phyloP scores from a whole-genome alignment of 306 rosid species.

The Begonia peltatifolia region DNA sequence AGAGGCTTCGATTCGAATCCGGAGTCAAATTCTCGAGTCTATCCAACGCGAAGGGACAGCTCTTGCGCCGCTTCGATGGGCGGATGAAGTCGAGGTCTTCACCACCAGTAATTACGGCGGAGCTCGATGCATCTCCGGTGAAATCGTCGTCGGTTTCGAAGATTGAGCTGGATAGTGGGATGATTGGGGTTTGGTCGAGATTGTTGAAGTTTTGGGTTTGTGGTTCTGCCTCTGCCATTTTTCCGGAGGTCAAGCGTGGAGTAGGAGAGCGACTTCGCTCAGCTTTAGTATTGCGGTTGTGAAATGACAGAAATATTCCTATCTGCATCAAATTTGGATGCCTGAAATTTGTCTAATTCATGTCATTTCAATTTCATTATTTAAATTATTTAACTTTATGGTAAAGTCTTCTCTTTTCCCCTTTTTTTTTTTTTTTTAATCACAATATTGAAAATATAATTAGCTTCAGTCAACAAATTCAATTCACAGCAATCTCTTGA shows the following conservation, averaged over 20 bases:
- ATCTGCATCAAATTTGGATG: no score
- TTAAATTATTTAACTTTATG: no score
- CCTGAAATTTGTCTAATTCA: no score
- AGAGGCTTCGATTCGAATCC: conserved; percentile 10
- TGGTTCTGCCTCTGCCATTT: conserved; percentile 9
- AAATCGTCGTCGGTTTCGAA: background rate
- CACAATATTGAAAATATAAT: no score
- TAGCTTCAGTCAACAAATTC: no score
- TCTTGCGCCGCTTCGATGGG: conserved; percentile 24
- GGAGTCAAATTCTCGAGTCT: conserved; percentile 19
- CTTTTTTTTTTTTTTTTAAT: no score
- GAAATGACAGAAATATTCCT: no score
- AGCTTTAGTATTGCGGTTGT: no score
- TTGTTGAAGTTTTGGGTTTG: conserved; percentile 2
- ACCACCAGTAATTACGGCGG: background rate
- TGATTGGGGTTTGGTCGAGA: background rate
- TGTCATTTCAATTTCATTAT: no score
- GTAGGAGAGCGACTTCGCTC: no score
- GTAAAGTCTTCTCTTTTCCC: no score
- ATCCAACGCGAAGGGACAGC: conserved; percentile 22
- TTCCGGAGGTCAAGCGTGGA: background rate
- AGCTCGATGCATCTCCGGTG: conserved; percentile 6
- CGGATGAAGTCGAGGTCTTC: conserved; percentile 12
- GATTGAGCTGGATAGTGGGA: background rate
- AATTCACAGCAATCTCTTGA: no score